Percentiles rank a stretch among this genome's conserved stretches.
These are phyloP conservation scores for Catenaria anguillulae DNA, from an alignment of 371 early-diverging fungal species.

Conservation along the genomic window DNA sequence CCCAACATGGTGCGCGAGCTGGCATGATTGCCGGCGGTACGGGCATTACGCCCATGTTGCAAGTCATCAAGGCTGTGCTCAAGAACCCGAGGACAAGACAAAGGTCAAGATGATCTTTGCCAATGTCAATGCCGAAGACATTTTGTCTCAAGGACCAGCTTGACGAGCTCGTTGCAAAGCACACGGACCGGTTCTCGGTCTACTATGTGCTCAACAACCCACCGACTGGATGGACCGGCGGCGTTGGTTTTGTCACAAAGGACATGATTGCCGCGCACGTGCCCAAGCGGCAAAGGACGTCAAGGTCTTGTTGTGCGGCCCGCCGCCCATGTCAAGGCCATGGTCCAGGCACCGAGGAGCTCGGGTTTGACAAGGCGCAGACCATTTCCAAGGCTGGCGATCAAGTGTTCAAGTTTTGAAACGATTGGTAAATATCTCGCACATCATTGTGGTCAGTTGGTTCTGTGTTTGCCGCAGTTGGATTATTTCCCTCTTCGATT, in stretches of 20 bases:
- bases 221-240: slow-evolving; percentile 69
- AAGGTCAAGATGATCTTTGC: slow-evolving; percentile 72
- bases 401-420: slow-evolving; percentile 84
- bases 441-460: too few relatives aligned
- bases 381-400: slow-evolving; percentile 69
- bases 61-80: slow-evolving; percentile 66
- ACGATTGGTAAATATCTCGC: too few relatives aligned
- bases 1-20: slow-evolving; percentile 58
- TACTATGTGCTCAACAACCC: slow-evolving; percentile 66
- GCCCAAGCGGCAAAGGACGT: slow-evolving; percentile 57
- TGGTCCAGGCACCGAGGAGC: slow-evolving; percentile 37
- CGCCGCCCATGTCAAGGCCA: slow-evolving; percentile 85
- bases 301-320: slow-evolving; percentile 89
- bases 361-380: slow-evolving; percentile 60
- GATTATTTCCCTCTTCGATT: too few relatives aligned
- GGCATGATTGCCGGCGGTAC: slow-evolving; percentile 92
- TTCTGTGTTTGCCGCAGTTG: too few relatives aligned
- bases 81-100: slow-evolving; percentile 76
- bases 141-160: slow-evolving; percentile 71
- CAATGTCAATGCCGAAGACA: slow-evolving; percentile 79
- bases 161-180: slow-evolving; percentile 51
- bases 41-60: slow-evolving; percentile 91
- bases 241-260: slow-evolving; percentile 69
- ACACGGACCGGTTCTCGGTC: slow-evolving; percentile 59
- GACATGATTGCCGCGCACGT: slow-evolving; percentile 58